These are phyloP conservation scores for Hypoxylon sp. DNA, from an alignment of 2,329 filamentous ascomycete genomes.

Conservation along the genomic window DNA sequence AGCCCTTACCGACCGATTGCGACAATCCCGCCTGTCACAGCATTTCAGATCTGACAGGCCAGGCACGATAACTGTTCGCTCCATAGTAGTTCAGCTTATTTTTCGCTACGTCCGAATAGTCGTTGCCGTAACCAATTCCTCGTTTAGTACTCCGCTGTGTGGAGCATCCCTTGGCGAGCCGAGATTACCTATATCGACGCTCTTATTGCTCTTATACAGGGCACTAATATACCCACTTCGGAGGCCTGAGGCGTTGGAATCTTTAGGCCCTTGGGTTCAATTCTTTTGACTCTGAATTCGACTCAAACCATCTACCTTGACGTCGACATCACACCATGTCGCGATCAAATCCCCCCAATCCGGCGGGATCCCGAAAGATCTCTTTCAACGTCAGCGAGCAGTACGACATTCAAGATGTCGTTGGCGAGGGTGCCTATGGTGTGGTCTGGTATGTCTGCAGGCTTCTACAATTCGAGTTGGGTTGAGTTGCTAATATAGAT, in stretches of 20 bases:
- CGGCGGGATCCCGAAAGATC: conserved; percentile 85
- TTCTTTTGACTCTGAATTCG: conserved; percentile 14
- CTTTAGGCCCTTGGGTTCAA: conserved; percentile 11
- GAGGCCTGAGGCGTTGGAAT: conserved; percentile 26
- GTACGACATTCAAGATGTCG: conserved; percentile 99
- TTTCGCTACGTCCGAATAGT: conserved; percentile 21
- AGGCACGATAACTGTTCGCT: conserved; percentile 7
- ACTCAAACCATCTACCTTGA: conserved; percentile 22
- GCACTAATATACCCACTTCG: conserved; percentile 32
- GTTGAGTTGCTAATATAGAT: conserved; percentile 26
- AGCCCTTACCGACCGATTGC: conserved; percentile 21
- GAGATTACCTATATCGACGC: conserved; percentile 40
- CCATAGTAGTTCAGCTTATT: conserved; percentile 15
- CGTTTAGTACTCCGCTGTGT: conserved; percentile 33
- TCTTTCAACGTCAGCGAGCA: conserved; percentile 99
- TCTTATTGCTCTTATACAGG: conserved; percentile 35
- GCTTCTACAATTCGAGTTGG: background rate
- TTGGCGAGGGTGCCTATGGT: conserved; percentile 97
- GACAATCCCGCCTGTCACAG: conserved; percentile 13
- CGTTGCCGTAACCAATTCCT: conserved; percentile 22
- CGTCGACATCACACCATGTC: conserved; percentile 60
- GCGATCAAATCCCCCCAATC: conserved; percentile 67
- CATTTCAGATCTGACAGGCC: conserved; percentile 4
- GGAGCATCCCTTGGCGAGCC: conserved; percentile 39
- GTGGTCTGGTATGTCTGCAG: conserved; percentile 87